Conservation (phyloP, 257 asterid species). For the Agastache rugosa region DNA sequence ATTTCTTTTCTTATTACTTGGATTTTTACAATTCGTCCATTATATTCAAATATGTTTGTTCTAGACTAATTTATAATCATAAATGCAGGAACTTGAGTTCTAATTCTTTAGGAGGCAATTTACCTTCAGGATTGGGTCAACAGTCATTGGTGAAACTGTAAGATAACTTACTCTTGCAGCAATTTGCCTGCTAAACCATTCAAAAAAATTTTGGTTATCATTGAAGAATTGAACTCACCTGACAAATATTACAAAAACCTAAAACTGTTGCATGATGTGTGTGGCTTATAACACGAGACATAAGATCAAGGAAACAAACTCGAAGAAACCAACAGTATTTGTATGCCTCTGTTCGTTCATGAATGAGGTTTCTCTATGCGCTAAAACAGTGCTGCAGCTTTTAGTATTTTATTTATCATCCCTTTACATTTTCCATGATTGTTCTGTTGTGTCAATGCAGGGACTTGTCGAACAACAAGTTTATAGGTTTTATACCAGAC, state of each 20-base stretch:
- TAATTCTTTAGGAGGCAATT: slow-evolving; percentile 71
- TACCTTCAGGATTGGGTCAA: slow-evolving; percentile 80
- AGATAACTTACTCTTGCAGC: slow-evolving; percentile 42
- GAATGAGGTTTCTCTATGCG: background rate
- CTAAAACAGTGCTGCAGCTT: background rate
- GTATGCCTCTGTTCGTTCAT: background rate
- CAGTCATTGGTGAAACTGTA: slow-evolving; percentile 84
- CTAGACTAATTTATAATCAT: slow-evolving; percentile 12
- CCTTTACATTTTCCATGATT: background rate
- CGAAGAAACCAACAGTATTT: background rate
- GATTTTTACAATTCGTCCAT: background rate
- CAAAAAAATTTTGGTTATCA: slow-evolving; percentile 19
- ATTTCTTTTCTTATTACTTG: slow-evolving; percentile 6
- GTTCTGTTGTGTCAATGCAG: slow-evolving; percentile 54
- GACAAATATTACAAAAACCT: slow-evolving; percentile 10
- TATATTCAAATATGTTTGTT: background rate
- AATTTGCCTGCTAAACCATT: slow-evolving; percentile 4
- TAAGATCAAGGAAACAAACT: slow-evolving; percentile 5
- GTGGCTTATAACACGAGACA: background rate
- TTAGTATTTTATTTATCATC: background rate
- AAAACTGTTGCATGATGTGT: background rate
- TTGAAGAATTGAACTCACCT: slow-evolving; percentile 13
- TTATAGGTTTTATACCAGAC: slow-evolving; percentile 82
- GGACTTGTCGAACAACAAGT: slow-evolving; percentile 82
- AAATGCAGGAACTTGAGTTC: slow-evolving; percentile 82